These are phyloP conservation scores for Phoma sp. DNA, from an alignment of 2,329 filamentous ascomycete species.

Conservation along the genomic window DNA sequence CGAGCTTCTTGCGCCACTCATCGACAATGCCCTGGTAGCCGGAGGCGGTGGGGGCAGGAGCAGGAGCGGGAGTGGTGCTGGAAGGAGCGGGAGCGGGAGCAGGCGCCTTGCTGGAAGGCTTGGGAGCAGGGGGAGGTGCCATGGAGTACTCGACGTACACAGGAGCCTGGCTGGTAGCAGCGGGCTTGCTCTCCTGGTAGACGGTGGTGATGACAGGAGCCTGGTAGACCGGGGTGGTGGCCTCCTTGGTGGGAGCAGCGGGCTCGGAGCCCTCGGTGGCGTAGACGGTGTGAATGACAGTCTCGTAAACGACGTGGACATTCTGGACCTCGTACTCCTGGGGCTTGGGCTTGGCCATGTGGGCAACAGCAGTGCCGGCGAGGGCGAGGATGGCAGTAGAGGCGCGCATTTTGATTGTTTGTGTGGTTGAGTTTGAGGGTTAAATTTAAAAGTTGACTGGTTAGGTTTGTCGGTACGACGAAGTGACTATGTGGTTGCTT, in stretches of 20 bases:
- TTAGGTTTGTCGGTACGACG: constrained; percentile 27
- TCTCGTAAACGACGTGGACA: constrained; percentile 35
- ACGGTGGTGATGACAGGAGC: constrained; percentile 11
- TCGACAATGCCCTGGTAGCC: constrained; percentile 38
- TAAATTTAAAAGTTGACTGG: constrained; percentile 8
- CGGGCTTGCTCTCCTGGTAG: constrained; percentile 10
- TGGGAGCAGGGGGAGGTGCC: constrained; percentile 17
- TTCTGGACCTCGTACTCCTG: constrained; percentile 21
- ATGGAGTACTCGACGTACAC: constrained; percentile 3
- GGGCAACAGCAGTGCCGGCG: constrained; percentile 37
- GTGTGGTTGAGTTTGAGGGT: constrained; percentile 19
- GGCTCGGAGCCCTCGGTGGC: constrained; percentile 24
- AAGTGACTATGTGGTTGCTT: constrained; percentile 16
- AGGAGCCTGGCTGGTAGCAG: not conserved
- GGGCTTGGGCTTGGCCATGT: constrained; percentile 15
- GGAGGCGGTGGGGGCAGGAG: constrained; percentile 17
- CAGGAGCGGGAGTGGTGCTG: constrained; percentile 5
- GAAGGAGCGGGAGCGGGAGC: constrained; percentile 9
- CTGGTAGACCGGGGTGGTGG: constrained; percentile 16
- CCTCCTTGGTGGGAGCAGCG: constrained; percentile 12
- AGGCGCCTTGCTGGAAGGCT: no score
- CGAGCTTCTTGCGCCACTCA: constrained; percentile 38
- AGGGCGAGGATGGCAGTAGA: constrained; percentile 38
- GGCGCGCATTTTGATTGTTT: constrained; percentile 37
- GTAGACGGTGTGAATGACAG: constrained; percentile 35